phyloP scores from a whole-genome alignment of 495 filamentous ascomycete species.

The Neurospora sp. region DNA sequence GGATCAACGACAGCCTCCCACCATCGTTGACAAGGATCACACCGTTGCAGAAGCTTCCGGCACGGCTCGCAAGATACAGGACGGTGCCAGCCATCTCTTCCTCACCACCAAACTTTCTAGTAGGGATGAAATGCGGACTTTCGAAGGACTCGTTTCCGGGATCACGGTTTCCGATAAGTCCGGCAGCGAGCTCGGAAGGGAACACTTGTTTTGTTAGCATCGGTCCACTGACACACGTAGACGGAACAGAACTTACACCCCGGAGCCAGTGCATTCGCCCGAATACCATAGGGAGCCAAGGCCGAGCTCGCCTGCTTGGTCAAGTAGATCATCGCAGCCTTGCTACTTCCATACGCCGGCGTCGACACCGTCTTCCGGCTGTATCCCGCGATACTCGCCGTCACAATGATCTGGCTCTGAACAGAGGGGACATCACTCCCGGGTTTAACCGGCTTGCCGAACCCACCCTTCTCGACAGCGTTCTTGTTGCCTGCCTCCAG shows the following conservation, averaged over 20 bases:
- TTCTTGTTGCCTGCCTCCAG: slow-evolving; percentile 52
- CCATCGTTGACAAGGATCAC: slow-evolving; percentile 47
- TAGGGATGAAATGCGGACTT: slow-evolving; percentile 35
- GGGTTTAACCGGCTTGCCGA: slow-evolving; percentile 13
- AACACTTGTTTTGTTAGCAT: slow-evolving; percentile 30
- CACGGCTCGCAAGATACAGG: slow-evolving; percentile 46
- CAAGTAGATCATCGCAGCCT: slow-evolving; percentile 50
- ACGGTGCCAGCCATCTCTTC: slow-evolving; percentile 50
- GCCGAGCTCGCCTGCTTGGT: slow-evolving; percentile 49
- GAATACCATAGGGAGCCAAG: slow-evolving; percentile 45
- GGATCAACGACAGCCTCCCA: slow-evolving; percentile 38
- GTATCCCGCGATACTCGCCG: slow-evolving; percentile 44
- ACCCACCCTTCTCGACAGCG: slow-evolving; percentile 29
- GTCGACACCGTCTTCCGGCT: slow-evolving; percentile 28
- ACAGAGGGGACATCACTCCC: slow-evolving; percentile 28
- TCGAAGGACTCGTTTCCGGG: slow-evolving; percentile 27
- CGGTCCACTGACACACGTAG: background rate
- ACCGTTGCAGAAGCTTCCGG: slow-evolving; percentile 51
- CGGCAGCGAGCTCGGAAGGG: slow-evolving; percentile 43
- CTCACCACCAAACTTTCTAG: slow-evolving; percentile 38
- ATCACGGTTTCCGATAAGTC: slow-evolving; percentile 26
- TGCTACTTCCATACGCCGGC: slow-evolving; percentile 51
- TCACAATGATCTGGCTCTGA: slow-evolving; percentile 46
- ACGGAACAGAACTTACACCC: slow-evolving; percentile 32
- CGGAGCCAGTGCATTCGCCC: slow-evolving; percentile 53